Evolutionary conservation across 108 stramenopile genomes (phyloP).

Genomic region (Chaetoceros muelleri): DNA sequence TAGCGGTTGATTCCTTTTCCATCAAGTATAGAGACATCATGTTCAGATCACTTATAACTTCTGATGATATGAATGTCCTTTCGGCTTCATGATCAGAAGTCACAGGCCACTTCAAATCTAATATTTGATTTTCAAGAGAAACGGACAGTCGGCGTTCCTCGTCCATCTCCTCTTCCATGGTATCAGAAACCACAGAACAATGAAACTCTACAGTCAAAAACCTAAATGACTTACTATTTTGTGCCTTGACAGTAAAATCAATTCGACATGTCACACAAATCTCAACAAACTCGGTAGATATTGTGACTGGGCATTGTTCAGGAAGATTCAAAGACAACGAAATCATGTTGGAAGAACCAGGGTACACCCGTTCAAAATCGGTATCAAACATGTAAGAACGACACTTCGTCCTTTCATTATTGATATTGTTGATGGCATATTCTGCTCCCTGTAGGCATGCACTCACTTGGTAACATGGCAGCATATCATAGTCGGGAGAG

Average conservation of each 20-base stretch:
- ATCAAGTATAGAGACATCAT: background rate
- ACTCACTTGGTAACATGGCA: constrained; percentile 40
- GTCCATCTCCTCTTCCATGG: background rate
- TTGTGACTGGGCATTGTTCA: constrained; percentile 23
- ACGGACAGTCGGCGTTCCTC: background rate
- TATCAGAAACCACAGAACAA: background rate
- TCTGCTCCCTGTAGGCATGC: constrained; percentile 47
- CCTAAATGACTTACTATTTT: background rate
- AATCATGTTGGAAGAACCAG: constrained; percentile 29
- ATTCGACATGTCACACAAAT: constrained; percentile 20
- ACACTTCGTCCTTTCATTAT: constrained; percentile 21
- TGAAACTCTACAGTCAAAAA: background rate
- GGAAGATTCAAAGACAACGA: constrained; percentile 20
- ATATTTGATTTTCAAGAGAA: background rate
- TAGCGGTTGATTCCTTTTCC: no score
- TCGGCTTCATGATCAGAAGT: background rate
- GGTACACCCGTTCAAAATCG: constrained; percentile 35
- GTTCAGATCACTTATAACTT: background rate
- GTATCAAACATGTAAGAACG: constrained; percentile 38
- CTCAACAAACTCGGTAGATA: constrained; percentile 35
- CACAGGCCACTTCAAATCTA: background rate
- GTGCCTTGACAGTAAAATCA: constrained; percentile 28
- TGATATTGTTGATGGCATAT: constrained; percentile 19
- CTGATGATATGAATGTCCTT: background rate
- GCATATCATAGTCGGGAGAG: constrained; percentile 3